Percentiles rank a stretch among this genome's conserved stretches.
Conservation (phyloP, 306 rosid species). For the Vigna reflexopilosa region DNA sequence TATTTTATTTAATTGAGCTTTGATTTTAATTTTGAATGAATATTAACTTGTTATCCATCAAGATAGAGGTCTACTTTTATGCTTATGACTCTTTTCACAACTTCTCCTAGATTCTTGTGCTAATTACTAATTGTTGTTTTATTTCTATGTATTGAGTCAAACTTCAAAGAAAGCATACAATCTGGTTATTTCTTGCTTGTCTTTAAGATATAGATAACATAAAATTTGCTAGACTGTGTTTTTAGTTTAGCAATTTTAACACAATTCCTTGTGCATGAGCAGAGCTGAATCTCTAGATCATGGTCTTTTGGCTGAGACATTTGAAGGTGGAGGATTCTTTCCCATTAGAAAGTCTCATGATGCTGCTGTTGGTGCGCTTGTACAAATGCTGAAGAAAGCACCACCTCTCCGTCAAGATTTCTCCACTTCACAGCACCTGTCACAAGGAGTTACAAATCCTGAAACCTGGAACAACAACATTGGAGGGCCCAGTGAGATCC, state of each 20-base stretch:
- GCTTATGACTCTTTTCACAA: constrained; percentile 8
- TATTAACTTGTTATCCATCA: constrained; percentile 7
- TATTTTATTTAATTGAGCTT: not conserved
- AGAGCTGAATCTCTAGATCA: constrained; percentile 70
- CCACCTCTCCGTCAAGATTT: constrained; percentile 78
- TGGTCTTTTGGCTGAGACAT: constrained; percentile 50
- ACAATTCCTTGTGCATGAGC: constrained; percentile 35
- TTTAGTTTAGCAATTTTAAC: constrained; percentile 20
- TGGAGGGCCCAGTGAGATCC: constrained; percentile 51
- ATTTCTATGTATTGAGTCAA: constrained; percentile 6
- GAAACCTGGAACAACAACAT: constrained; percentile 46
- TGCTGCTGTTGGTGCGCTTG: constrained; percentile 86
- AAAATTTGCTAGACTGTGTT: not conserved
- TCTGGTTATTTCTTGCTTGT: not conserved
- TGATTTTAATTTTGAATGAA: constrained; percentile 5
- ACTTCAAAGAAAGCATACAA: not conserved
- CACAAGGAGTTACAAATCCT: constrained; percentile 41
- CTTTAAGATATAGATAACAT: constrained; percentile 1
- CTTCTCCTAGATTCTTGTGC: not conserved
- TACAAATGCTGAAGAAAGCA: constrained; percentile 75
- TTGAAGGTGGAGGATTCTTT: constrained; percentile 66
- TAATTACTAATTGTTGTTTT: not conserved
- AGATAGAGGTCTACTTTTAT: constrained; percentile 12
- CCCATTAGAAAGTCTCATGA: constrained; percentile 72
- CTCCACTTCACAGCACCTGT: constrained; percentile 49